Conservation (phyloP, 208 protist species). For the Spongospora subterranea region DNA sequence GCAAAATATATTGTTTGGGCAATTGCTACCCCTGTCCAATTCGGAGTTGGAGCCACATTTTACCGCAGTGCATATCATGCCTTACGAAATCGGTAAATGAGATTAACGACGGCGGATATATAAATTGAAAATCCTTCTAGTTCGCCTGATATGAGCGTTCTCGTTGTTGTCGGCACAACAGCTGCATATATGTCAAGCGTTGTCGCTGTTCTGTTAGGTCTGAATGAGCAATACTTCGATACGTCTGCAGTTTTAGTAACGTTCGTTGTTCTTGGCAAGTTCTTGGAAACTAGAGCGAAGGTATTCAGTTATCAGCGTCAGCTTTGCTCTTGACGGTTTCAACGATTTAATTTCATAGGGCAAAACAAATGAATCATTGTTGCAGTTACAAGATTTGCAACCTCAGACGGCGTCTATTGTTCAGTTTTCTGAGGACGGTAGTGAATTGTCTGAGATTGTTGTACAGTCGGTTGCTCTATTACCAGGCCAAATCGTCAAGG, state of each 20-base stretch:
- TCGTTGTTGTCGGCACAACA: slow-evolving; percentile 79
- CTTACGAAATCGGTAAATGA: slow-evolving; percentile 56
- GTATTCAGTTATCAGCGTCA: too few relatives aligned
- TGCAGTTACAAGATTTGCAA: not conserved
- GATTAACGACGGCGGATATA: too few relatives aligned
- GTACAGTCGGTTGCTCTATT: not conserved
- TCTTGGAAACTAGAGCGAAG: slow-evolving; percentile 89
- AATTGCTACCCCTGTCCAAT: slow-evolving; percentile 82
- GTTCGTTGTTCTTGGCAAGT: slow-evolving; percentile 94
- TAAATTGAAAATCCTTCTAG: too few relatives aligned
- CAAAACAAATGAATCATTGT: not conserved
- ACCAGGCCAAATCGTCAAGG: not conserved
- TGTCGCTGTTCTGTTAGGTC: slow-evolving; percentile 71
- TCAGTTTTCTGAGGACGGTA: not conserved
- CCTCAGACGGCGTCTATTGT: not conserved
- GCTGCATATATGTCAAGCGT: slow-evolving; percentile 69
- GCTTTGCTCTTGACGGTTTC: not conserved
- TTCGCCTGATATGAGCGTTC: slow-evolving; percentile 80
- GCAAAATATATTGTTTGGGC: slow-evolving; percentile 74
- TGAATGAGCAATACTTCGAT: slow-evolving; percentile 80
- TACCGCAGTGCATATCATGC: slow-evolving; percentile 70
- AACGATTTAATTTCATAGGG: not conserved
- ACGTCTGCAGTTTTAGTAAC: slow-evolving; percentile 88
- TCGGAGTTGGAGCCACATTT: slow-evolving; percentile 72
- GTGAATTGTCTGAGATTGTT: not conserved